Base-by-base conservation (phyloP, 225 moss, liverwort and hornwort species). In the Marchantia paleacea region DNA sequence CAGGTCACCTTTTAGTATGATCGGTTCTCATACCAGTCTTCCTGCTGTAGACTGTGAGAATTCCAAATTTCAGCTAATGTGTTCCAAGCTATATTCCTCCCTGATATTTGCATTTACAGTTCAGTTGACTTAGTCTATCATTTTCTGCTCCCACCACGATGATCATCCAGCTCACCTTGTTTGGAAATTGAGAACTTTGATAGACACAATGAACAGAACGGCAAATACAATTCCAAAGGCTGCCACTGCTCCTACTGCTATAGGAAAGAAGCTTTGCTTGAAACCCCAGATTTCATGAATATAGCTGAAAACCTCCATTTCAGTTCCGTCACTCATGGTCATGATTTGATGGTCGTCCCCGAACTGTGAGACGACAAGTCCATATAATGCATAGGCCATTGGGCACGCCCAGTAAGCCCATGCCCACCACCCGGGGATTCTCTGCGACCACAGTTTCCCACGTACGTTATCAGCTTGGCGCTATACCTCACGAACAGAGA, bases 351-450 rank as follows among this genome's bases (percentile, higher is more conserved):
- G 30, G 12, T 74, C 26, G 79, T 92, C 91, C 48, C 94, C 94
- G 69, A 89, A 90, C 75, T 94, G 94, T 0, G 92, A 90, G 5
- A 85, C 81, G 28, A 91, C 87, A 0, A 92, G 51, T 15, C 94
- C 92, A 0, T 94, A 94, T 55, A 94, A 75, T 3, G 91, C 86
- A 87, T 92, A 92, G 4, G 92, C 82, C 63, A 89, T 80, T 29
- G 94, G 92, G 79, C 91, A 89, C 4, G 75, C 81, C 94, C 94
- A 94, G 75, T 91, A 94, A 24, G 88, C 89, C 94, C 94, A 94
- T 0, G 82, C 77, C 90, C 92, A 91, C 91, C 91, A 93, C 6
- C 79, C 80, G 1, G 93, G 93, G 58, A 93, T 22, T 67, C 81
- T 54, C 81, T 82, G 81, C 39, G 55, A 4, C 47, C 51, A 28